Evolutionary conservation across 1,284 basidiomycete species (phyloP), one percentile per base, ranked within the genome.

Genomic region (Ustilago crameri): DNA sequence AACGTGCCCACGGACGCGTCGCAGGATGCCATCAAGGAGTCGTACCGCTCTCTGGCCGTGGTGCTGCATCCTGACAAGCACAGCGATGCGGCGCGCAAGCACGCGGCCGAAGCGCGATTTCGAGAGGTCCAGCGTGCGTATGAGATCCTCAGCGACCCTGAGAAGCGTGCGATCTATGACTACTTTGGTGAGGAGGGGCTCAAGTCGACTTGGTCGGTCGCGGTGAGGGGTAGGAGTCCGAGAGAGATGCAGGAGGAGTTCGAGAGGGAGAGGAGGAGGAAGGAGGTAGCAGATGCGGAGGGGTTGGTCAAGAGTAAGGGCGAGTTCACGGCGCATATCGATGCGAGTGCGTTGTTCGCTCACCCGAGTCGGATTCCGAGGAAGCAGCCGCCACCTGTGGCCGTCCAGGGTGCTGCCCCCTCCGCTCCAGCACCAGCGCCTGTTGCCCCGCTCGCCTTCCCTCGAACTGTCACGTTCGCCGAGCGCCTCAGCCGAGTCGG

Each of bases 11-110:
- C 84, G 49, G 86, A 86, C 27, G 91, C 91, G 0, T 87, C 89
- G 2, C 86, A 88, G 49, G 84, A 85, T 53, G 89, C 91, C 74
- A 89, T 92, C 68, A 87, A 90, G 50, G 91, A 92, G 60, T 87
- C 89, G 44, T 90, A 92, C 80, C 86, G 87, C 48, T 83, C 88
- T 10, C 82, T 92, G 24, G 92, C 91, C 1, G 80, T 92, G n/a
- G 84, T 90, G n/a, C 91, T 92, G 59, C 91, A 93, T 75, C 92
- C 92, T 3, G 92, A 93, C 86, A 92, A 90, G 78, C 91, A 93
- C 67, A 86, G 85, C n/a, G 87, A 88, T 74, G 86, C 88, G 51
- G 78, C 83, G 5, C 84, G 86, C 59, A 90, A 88, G 80, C 86
- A 84, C 35, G 86, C 87, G 1, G 91, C 91, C 2, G 87, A 88